Base-by-base conservation (phyloP, 768 basidiomycete species). In the Amanita fuliginea region DNA sequence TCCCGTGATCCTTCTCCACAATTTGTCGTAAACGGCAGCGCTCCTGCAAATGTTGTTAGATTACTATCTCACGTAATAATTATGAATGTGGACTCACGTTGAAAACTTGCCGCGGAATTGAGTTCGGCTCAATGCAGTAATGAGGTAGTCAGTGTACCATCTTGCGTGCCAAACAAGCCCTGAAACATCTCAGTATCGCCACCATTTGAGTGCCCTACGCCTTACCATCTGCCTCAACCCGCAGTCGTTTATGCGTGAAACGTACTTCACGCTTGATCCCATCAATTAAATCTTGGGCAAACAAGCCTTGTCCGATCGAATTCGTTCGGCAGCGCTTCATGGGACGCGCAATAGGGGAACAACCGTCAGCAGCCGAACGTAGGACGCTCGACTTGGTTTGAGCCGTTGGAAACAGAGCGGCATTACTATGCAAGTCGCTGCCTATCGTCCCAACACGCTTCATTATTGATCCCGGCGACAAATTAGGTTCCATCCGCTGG, bases 91-190 rank as follows among this genome's bases (percentile, higher is more conserved):
- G 6, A 43, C 49, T 43, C 18, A 50, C 49, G 41, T 18, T 19
- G 41, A 32, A 34, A 9, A n/a, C 49, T 26, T 43, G 41, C 32
- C 41, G 30, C 41, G 47, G 40, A 49, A 50, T 22, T 36, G 49
- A 21, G 42, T 36, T 21, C 42, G 42, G n/a, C 41, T 50, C 28
- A 50, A 24, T n/a, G 32, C 14, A 43, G 13, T 50, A 40, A 50
- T 42, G n/a, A 50, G 39, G 49, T 42, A 50, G 33, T 50, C 41
- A 24, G 49, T 50, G 26, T 40, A 50, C 49, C 49, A 50, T 33
- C 41, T 42, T n/a, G 49, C 24, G 21, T 33, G 30, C 42, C 9
- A 30, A 16, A 32, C 18, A 14, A 36, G 19, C 28, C 36, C 47
- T 48, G 39, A n/a, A 48, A n/a, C 13, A 41, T 7, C 26, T 48